These are phyloP conservation scores for Boletus reticulatus DNA, from an alignment of 768 basidiomycete species.

Conservation along the genomic window DNA sequence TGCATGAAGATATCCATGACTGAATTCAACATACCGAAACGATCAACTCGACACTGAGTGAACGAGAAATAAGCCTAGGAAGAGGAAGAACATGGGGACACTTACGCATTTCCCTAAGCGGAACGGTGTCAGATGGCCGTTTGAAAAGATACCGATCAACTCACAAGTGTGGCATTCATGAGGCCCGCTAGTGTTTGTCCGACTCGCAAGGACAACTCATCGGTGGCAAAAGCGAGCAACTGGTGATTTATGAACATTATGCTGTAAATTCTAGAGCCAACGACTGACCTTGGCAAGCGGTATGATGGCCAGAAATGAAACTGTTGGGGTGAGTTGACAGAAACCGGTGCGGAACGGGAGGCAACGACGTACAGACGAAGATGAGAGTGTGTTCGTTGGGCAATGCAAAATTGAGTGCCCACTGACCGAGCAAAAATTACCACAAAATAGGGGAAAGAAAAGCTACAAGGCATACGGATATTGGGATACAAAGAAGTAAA, in stretches of 20 bases:
- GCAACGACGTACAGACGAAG: conserved; percentile 63
- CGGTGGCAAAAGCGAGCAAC: conserved; percentile 83
- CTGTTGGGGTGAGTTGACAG: conserved; percentile 33
- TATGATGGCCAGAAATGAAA: conserved; percentile 79
- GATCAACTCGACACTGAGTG: conserved; percentile 53
- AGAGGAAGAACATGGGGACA: not conserved
- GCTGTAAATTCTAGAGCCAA: not conserved
- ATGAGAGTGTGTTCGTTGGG: conserved; percentile 55
- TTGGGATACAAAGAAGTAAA: conserved; percentile 67
- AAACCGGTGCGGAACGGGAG: not conserved
- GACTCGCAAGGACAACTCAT: conserved; percentile 77
- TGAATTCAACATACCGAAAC: conserved; percentile 52
- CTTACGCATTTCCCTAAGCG: conserved; percentile 32
- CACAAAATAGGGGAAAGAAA: not conserved
- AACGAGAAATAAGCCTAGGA: not conserved
- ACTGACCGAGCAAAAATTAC: conserved; percentile 40
- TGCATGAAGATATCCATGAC: not conserved
- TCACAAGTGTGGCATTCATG: conserved; percentile 79
- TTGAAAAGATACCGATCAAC: conserved; percentile 15
- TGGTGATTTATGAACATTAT: conserved; percentile 24
- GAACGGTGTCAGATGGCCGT: not conserved
- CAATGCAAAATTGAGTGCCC: conserved; percentile 67
- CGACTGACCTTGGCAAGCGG: conserved; percentile 70
- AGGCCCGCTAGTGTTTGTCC: conserved; percentile 84
- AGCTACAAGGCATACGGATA: conserved; percentile 46